A percentile compares a stretch with the other conserved stretches of the same genome.
phyloP scores from a whole-genome alignment of 495 filamentous ascomycete species.

The Aspergillus heteromorphus region DNA sequence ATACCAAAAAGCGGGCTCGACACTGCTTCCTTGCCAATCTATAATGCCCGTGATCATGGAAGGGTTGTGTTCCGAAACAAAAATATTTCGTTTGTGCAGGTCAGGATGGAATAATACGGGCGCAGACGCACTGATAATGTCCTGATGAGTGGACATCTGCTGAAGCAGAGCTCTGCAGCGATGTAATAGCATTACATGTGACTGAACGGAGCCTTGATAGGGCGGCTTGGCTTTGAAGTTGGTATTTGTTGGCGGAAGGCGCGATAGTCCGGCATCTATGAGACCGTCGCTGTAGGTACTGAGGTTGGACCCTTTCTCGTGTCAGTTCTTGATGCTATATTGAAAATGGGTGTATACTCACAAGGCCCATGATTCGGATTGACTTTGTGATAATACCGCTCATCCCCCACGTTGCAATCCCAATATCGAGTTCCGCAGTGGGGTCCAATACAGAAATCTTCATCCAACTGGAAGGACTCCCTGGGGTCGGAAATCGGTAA shows the following conservation, averaged over 20 bases:
- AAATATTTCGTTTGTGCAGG: constrained; percentile 40
- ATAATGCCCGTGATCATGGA: constrained; percentile 33
- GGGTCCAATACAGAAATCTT: constrained; percentile 33
- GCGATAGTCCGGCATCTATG: constrained; percentile 33
- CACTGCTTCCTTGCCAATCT: constrained; percentile 36
- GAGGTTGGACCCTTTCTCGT: constrained; percentile 24
- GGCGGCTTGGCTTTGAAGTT: constrained; percentile 9
- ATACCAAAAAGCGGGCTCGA: constrained; percentile 38
- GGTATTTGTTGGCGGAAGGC: constrained; percentile 19
- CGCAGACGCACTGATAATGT: constrained; percentile 19
- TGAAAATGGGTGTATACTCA: constrained; percentile 19
- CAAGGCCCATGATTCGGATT: constrained; percentile 31
- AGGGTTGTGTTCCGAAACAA: constrained; percentile 38
- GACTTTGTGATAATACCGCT: constrained; percentile 14
- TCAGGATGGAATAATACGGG: constrained; percentile 35
- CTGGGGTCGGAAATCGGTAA: too few species aligned
- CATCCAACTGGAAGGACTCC: too few species aligned
- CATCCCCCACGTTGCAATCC: constrained; percentile 28
- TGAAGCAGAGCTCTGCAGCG: constrained; percentile 18
- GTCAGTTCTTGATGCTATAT: constrained; percentile 8
- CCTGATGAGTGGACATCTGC: constrained; percentile 19
- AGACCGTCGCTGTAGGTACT: constrained; percentile 30
- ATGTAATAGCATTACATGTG: constrained; percentile 24
- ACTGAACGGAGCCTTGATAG: constrained; percentile 25
- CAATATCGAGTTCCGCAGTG: constrained; percentile 37